phyloP scores from a whole-genome alignment of 2,329 filamentous ascomycete genomes.

The Phaeosphaeriaceae sp. region DNA sequence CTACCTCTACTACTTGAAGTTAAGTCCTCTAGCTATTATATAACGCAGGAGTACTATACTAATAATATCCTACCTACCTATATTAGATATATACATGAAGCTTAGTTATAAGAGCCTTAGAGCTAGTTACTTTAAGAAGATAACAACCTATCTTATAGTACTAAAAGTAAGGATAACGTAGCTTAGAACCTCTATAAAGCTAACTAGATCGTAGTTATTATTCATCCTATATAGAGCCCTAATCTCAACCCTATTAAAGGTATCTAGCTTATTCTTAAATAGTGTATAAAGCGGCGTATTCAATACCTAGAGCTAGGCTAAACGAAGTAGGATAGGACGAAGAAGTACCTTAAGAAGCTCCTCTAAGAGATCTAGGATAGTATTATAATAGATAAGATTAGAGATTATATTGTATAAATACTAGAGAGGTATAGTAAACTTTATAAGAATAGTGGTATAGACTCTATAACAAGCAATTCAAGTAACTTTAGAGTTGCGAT shows the following conservation, averaged over 20 bases:
- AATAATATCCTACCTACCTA: conserved; percentile 3
- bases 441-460: too few species aligned
- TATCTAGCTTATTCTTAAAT: conserved; percentile 7
- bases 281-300: not conserved
- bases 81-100: not conserved
- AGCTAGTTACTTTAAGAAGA: conserved; percentile 8
- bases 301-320: not conserved
- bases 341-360: too few species aligned
- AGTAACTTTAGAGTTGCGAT: too few species aligned
- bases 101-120: too few species aligned
- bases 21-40: not conserved
- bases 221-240: conserved; percentile 4
- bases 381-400: too few species aligned
- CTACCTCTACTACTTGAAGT: not conserved
- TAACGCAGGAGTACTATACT: conserved; percentile 6
- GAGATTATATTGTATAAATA: too few species aligned
- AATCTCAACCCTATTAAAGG: conserved; percentile 12
- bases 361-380: too few species aligned
- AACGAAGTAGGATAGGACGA: too few species aligned
- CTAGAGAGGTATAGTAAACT: too few species aligned
- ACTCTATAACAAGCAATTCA: too few species aligned
- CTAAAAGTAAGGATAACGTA: not conserved
- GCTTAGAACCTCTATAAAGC: not conserved
- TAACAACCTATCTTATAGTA: conserved; percentile 10
- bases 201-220: not conserved